Evolutionary conservation across 768 basidiomycete species (phyloP).

Genomic region (Russula foetens): DNA sequence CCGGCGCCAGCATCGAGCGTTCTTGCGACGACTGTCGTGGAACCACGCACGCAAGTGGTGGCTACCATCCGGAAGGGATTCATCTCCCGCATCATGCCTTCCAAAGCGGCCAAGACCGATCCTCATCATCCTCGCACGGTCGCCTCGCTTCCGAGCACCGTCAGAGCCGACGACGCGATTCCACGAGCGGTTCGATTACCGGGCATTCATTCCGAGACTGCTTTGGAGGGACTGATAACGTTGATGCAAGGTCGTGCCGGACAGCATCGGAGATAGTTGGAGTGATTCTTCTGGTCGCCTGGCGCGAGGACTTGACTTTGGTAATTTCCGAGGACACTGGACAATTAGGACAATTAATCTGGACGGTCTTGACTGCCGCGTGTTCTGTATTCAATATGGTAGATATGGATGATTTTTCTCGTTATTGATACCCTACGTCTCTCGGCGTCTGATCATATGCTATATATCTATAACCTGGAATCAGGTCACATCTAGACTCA

Average conservation of each 20-base stretch:
- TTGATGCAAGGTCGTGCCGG: background rate
- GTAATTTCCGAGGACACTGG: background rate
- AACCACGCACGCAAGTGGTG: background rate
- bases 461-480: too few relatives aligned
- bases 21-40: background rate
- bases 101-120: background rate
- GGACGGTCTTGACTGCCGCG: background rate
- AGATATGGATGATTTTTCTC: background rate
- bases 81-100: slow-evolving; percentile 9
- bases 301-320: background rate
- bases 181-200: background rate
- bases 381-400: background rate
- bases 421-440: background rate
- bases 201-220: background rate
- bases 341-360: too few relatives aligned
- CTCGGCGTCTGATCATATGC: too few relatives aligned
- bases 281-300: background rate
- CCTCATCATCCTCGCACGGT: background rate
- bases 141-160: background rate
- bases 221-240: background rate
- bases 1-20: background rate
- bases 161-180: background rate
- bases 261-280: background rate
- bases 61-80: background rate
- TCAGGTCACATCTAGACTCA: too few relatives aligned